Conservation (phyloP, 805 yeast species). For the Yamadazyma scolyti region DNA sequence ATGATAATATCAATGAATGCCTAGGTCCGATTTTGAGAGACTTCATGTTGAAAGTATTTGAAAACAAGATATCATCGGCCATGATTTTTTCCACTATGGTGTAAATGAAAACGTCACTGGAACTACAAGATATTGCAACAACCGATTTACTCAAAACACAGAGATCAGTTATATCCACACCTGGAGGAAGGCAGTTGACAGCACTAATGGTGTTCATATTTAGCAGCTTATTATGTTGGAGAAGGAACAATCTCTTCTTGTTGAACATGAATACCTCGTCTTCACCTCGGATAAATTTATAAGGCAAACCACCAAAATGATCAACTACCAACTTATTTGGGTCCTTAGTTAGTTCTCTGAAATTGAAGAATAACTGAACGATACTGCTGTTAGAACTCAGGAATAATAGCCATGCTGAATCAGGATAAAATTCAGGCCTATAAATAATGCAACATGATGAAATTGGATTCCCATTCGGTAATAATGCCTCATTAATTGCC, state of each 20-base stretch:
- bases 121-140: slow-evolving; percentile 8
- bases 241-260: slow-evolving; percentile 7
- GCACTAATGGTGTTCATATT: too few species aligned
- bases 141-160: slow-evolving; percentile 7
- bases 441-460: slow-evolving; percentile 11
- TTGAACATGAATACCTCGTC: slow-evolving; percentile 12
- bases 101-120: slow-evolving; percentile 6
- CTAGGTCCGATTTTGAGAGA: slow-evolving; percentile 9
- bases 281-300: slow-evolving; percentile 9
- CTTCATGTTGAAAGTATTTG: slow-evolving; percentile 15
- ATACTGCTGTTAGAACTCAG: slow-evolving; percentile 13
- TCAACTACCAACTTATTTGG: neutral
- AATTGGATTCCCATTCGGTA: slow-evolving; percentile 6
- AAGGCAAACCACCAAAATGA: slow-evolving; percentile 12
- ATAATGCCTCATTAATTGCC: slow-evolving; percentile 1
- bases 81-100: too few species aligned
- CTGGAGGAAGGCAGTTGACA: too few species aligned
- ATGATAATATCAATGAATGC: slow-evolving; percentile 14
- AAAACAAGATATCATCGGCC: slow-evolving; percentile 10
- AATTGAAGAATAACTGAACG: slow-evolving; percentile 10
- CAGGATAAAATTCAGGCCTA: slow-evolving; percentile 1
- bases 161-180: slow-evolving; percentile 12
- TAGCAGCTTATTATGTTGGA: slow-evolving; percentile 6
- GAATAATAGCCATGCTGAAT: slow-evolving; percentile 12
- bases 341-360: too few species aligned